Evolutionary conservation across 1,139 yeast species (phyloP).

Genomic region (Candida sp.): DNA sequence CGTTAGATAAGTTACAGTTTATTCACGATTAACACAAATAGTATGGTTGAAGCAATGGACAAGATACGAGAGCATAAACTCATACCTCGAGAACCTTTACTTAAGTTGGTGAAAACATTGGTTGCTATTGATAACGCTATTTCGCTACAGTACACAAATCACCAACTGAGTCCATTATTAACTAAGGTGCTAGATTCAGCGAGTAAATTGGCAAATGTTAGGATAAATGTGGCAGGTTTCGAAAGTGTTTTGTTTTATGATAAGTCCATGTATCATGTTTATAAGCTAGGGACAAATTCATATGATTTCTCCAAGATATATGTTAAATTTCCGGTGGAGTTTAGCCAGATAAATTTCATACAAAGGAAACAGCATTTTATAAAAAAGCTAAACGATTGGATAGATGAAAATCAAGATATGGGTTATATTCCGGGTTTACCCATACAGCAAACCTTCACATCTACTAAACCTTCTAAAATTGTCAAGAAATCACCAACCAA

Average conservation of each 20-base stretch:
- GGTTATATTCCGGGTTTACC: slow-evolving; percentile 6
- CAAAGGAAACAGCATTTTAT: slow-evolving; percentile 52
- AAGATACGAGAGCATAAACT: slow-evolving; percentile 5
- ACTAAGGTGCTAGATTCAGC: slow-evolving; percentile 17
- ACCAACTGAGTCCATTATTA: slow-evolving; percentile 20
- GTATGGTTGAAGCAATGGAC: neutral
- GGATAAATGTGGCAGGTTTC: slow-evolving; percentile 14
- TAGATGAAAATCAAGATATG: slow-evolving; percentile 33
- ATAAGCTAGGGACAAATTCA: slow-evolving; percentile 6
- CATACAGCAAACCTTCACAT: slow-evolving; percentile 6
- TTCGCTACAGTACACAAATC: slow-evolving; percentile 23
- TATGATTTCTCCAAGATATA: slow-evolving; percentile 3
- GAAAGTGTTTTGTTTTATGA: slow-evolving; percentile 14
- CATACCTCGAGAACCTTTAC: slow-evolving; percentile 9
- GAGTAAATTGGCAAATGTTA: slow-evolving; percentile 12
- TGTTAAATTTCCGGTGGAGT: slow-evolving; percentile 7
- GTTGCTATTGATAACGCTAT: slow-evolving; percentile 22
- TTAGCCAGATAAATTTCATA: slow-evolving; percentile 6
- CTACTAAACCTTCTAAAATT: slow-evolving; percentile 16
- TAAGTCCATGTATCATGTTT: slow-evolving; percentile 14
- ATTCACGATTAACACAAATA: too few relatives aligned
- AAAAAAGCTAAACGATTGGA: slow-evolving; percentile 57
- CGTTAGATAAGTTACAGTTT: too few relatives aligned
- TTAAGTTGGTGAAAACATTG: slow-evolving; percentile 7
- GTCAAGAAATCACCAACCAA: slow-evolving; percentile 15